Conservation (phyloP, 2,329 filamentous ascomycete genomes). For the Rutstroemia sp. region DNA sequence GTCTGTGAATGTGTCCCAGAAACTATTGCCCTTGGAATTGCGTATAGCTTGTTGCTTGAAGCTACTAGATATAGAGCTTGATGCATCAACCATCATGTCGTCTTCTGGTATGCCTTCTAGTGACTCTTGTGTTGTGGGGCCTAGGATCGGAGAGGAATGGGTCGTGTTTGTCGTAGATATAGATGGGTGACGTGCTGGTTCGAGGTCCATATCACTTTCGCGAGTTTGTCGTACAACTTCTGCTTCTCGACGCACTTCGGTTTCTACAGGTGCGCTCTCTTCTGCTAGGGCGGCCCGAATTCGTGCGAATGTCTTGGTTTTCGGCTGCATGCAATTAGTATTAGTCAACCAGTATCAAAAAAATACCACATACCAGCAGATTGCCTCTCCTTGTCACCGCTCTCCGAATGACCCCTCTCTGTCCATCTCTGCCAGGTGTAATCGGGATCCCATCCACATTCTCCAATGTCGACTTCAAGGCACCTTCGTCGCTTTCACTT, state of each 20-base stretch:
- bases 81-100: slow-evolving; percentile 52
- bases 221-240: slow-evolving; percentile 94
- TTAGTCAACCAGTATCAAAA: neutral
- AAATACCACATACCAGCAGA: slow-evolving; percentile 57
- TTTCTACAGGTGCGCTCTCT: slow-evolving; percentile 80
- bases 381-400: slow-evolving; percentile 83
- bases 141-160: slow-evolving; percentile 61
- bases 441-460: slow-evolving; percentile 34
- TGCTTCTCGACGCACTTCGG: slow-evolving; percentile 82
- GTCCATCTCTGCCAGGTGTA: slow-evolving; percentile 44
- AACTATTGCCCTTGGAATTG: slow-evolving; percentile 64
- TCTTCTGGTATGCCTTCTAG: slow-evolving; percentile 67
- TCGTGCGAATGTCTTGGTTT: slow-evolving; percentile 90
- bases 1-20: slow-evolving; percentile 76
- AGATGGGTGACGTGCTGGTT: slow-evolving; percentile 37
- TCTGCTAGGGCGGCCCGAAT: slow-evolving; percentile 86
- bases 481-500: slow-evolving; percentile 71
- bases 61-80: slow-evolving; percentile 44
- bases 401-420: slow-evolving; percentile 71
- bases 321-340: slow-evolving; percentile 56
- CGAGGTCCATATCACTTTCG: slow-evolving; percentile 70
- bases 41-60: slow-evolving; percentile 70
- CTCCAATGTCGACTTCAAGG: slow-evolving; percentile 36
- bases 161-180: slow-evolving; percentile 34
- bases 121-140: slow-evolving; percentile 51